Percentiles rank a stretch among this genome's conserved stretches.
Conservation (phyloP, 2,329 filamentous ascomycete genomes). For the Ascocoryne sarcoides region DNA sequence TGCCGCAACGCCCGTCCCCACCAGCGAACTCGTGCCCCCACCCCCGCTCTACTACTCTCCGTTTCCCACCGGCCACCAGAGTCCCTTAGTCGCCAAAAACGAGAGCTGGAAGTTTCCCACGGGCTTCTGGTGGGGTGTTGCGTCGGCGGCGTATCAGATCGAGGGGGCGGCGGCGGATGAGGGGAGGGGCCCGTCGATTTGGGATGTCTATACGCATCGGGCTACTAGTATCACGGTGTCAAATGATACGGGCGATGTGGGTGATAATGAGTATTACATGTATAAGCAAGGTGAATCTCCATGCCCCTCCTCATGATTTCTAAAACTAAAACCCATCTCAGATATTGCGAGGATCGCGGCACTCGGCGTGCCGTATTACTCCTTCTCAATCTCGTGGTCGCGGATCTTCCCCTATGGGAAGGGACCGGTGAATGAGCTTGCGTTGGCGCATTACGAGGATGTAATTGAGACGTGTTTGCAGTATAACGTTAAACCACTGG, state of each 20-base stretch:
- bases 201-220: conserved; percentile 31
- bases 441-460: conserved; percentile 44
- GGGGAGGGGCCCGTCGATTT: conserved; percentile 35
- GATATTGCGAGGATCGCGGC: conserved; percentile 44
- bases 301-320: conserved; percentile 10
- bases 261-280: conserved; percentile 43
- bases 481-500: conserved; percentile 40
- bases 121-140: conserved; percentile 41
- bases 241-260: conserved; percentile 40
- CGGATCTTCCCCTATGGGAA: conserved; percentile 42
- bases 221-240: conserved; percentile 20
- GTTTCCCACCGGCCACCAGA: conserved; percentile 15
- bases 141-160: conserved; percentile 38
- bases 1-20: conserved; percentile 18
- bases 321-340: conserved; percentile 2
- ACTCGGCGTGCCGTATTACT: conserved; percentile 42
- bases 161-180: conserved; percentile 38
- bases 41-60: conserved; percentile 16
- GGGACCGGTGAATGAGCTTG: conserved; percentile 41
- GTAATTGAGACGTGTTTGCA: conserved; percentile 41
- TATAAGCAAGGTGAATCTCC: conserved; percentile 43
- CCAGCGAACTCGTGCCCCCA: conserved; percentile 18
- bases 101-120: conserved; percentile 21
- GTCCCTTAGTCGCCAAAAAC: conserved; percentile 12
- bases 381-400: conserved; percentile 44